Evolutionary conservation across 2,329 filamentous ascomycete species (phyloP), one percentile per base, ranked within the genome.

Genomic region (Cladosporium sp.): DNA sequence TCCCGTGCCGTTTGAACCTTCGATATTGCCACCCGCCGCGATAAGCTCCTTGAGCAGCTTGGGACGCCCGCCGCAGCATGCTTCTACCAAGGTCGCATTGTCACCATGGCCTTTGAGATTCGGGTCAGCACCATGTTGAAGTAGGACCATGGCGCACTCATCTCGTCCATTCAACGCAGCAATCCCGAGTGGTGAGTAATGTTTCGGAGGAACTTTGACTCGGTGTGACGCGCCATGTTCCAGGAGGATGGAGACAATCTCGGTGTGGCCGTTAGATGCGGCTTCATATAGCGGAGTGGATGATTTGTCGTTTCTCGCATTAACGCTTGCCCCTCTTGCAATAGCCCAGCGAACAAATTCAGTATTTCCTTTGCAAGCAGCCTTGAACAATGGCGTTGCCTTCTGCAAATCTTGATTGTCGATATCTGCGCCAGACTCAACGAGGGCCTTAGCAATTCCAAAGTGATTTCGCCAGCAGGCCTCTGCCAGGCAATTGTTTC

Each of bases 21-120:
- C 42, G 13, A 41, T 20, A 19, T 51, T 34, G 36, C 20, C 49
- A 22, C 37, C 37, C 4, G 29, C 29, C 11, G 22, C 42, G 8
- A 51, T 51, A 13, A 51, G 22, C 7, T 44, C 34, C 17, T 42
- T 37, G n/a, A 43, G 17, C 30, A 51, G 41, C 8, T 47, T 43
- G 6, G 36, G 41, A 27, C 34, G 49, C 7, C 49, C 49, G 18
- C 40, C 20, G 19, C 34, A 43, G 27, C 41, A 43, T 9, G 49
- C 49, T 20, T 51, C 49, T 17, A 42, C 36, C 13, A 47, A 13
- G 2, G 49, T 19, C 12, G 49, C 41, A 24, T 51, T 11, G 6
- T 47, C 15, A 6, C 22, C 30, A 30, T 51, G 36, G 39, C 30
- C 42, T 41, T 47, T 37, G 27, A 20, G 4, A 37, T 51, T 51